Evolutionary conservation across 2,329 filamentous ascomycete species (phyloP), one percentile per base, ranked within the genome.

Genomic region (Cladosporium sp.): DNA sequence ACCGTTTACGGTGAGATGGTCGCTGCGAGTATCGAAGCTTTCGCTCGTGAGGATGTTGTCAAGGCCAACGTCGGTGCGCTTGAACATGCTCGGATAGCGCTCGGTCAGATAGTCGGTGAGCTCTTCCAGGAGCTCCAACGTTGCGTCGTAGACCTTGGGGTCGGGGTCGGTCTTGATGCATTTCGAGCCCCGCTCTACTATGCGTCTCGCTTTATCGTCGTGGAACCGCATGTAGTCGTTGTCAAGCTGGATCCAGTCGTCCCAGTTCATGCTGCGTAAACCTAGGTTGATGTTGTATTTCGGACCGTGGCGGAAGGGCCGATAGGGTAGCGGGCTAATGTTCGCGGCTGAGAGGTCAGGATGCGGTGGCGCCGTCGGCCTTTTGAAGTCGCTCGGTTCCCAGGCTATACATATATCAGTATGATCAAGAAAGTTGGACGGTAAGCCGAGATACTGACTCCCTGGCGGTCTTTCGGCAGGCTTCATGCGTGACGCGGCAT

Each of bases 231-330:
- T 77, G 66, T 82, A 95, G 43, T 91, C 79, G 63, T 86, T 91
- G 70, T 95, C 89, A 22, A 95, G 79, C 69, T 95, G 87, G 63
- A 92, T 89, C 87, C 87, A 91, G 53, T 89, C 83, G 49, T 85
- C 79, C 69, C 81, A 83, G 32, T 81, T 74, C 72, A 88, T 78
- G 8, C 75, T 79, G n/a, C 87, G 79, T 2, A 92, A 74, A 0
- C 87, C 87, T 84, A 91, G 87, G 1, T 84, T 90, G 54, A 88
- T 78, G 63, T 86, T 79, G 67, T 90, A 89, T 31, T 50, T 50
- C 7, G 86, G 86, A 0, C 87, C 87, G 66, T 89, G 81, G 60
- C 85, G 81, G 68, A 92, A 92, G 0, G 87, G 86, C 5, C 87
- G 80, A 69, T 92, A 92, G 0, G 86, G 85, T 0, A 89, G 77